Conservation (phyloP, 2,329 filamentous ascomycete species). For the Neoascochyta sp. region DNA sequence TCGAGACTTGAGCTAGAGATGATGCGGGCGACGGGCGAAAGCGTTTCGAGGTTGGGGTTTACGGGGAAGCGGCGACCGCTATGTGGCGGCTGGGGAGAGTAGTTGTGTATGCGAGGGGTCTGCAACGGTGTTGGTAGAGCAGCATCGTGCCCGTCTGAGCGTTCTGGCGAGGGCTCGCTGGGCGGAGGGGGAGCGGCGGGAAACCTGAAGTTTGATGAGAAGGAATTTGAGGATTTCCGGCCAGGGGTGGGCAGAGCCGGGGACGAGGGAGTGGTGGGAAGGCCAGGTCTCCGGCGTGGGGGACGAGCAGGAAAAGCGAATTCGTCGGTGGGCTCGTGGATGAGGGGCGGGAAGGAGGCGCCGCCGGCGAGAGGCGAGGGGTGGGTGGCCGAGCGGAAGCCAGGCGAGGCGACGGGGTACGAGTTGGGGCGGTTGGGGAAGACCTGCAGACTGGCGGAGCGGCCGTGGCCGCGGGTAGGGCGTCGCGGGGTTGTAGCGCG, state of each 20-base stretch:
- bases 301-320: constrained; percentile 30
- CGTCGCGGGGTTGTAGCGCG: constrained; percentile 36
- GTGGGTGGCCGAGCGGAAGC: constrained; percentile 34
- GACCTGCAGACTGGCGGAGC: constrained; percentile 80
- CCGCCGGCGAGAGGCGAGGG: constrained; percentile 44
- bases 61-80: constrained; percentile 10
- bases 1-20: constrained; percentile 73
- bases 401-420: constrained; percentile 34
- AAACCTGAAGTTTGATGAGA: constrained; percentile 55
- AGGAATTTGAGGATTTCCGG: constrained; percentile 41
- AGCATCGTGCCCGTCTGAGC: constrained; percentile 28
- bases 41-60: constrained; percentile 53
- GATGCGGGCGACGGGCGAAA: constrained; percentile 62
- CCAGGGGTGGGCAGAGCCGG: constrained; percentile 38
- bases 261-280: constrained; percentile 40
- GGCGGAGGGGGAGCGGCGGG: constrained; percentile 44
- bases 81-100: constrained; percentile 14
- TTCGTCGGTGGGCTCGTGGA: constrained; percentile 23
- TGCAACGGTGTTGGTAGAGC: constrained; percentile 37
- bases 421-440: constrained; percentile 45
- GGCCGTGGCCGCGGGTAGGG: constrained; percentile 62
- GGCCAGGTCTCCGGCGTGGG: constrained; percentile 26
- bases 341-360: constrained; percentile 35
- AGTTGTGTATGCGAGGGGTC: constrained; percentile 15
- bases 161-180: constrained; percentile 27